Percentiles rank a stretch among this genome's conserved stretches.
phyloP scores from a whole-genome alignment of 306 rosid genomes.

The Delonix regia region DNA sequence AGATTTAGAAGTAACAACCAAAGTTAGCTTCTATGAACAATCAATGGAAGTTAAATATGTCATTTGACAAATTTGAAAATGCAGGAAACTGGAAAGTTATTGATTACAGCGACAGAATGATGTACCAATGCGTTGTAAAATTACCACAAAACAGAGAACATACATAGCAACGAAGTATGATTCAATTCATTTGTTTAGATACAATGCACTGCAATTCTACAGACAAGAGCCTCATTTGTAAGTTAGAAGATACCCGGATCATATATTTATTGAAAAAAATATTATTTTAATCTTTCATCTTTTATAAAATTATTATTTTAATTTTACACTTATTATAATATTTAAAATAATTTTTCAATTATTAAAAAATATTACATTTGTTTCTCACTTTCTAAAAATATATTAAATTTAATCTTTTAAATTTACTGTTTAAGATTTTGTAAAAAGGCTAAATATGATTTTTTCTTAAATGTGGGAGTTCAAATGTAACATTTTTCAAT shows the following conservation, averaged over 20 bases:
- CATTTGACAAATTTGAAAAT: not conserved
- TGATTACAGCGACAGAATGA: not conserved
- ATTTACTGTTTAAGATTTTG: too few species aligned
- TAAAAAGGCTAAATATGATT: too few species aligned
- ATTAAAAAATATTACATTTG: too few species aligned
- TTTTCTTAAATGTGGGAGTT: too few species aligned
- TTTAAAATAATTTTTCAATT: too few species aligned
- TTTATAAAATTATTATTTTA: too few species aligned
- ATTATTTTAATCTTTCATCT: too few species aligned
- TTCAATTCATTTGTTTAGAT: not conserved
- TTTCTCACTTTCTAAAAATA: too few species aligned
- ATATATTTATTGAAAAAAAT: too few species aligned
- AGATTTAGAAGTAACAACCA: conserved; percentile 19
- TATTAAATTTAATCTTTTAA: too few species aligned
- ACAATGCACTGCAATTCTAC: not conserved
- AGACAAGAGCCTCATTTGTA: not conserved
- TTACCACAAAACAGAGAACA: not conserved
- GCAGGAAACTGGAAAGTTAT: conserved; percentile 5
- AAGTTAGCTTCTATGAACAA: conserved; percentile 17
- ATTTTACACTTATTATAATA: too few species aligned
- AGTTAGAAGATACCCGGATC: not conserved
- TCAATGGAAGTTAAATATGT: not conserved
- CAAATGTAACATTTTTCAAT: too few species aligned
- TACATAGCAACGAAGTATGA: conserved; percentile 2
- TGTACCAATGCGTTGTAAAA: not conserved